Base-by-base conservation (phyloP, 768 basidiomycete species). In the Hypholoma fasciculare region DNA sequence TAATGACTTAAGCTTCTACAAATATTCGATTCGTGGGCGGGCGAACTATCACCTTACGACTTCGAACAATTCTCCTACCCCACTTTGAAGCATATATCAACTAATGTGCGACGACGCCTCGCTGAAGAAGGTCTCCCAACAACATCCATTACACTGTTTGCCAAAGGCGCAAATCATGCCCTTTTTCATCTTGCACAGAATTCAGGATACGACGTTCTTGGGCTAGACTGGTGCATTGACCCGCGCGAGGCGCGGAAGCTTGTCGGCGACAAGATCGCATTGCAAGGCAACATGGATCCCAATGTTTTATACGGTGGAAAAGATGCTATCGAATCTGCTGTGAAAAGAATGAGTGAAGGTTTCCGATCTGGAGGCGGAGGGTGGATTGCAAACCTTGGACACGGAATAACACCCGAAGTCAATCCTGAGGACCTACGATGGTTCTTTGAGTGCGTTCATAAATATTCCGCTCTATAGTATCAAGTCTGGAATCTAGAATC, bases 321-420 rank as follows among this genome's bases (percentile, higher is more conserved):
- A 59, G 88, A 88, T 7, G 93, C 94, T 12, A 98, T 98, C 65
- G 92, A 95, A 74, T 71, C 74, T 39, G 86, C 90, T 63, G 94
- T 97, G 39, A 86, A 93, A 76, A 79, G 89, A 63, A 89, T 95
- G 84, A 84, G 86, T 60, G 78, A 84, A 61, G 81, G 81, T n/a
- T 98, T 98, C 76, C 78, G 81, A 50, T 77, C 79, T 5, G 78
- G 77, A 7, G 80, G 77, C 51, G 83, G 85, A 9, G 90, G 86
- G n/a, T 98, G 96, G 94, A 98, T 98, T 67, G 91, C 92, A 8
- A 98, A 98, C 74, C 76, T 99, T 19, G 97, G 97, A 0, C 97
- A 98, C 69, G 97, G 97, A 5, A 96, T 99, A 65, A 97, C 95
- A 4, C 97, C 97, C 11, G 90, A 87, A 23, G 96, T 98, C 13